Base-by-base conservation (phyloP, 129 eudicot species). In the Tanacetum coccineum region DNA sequence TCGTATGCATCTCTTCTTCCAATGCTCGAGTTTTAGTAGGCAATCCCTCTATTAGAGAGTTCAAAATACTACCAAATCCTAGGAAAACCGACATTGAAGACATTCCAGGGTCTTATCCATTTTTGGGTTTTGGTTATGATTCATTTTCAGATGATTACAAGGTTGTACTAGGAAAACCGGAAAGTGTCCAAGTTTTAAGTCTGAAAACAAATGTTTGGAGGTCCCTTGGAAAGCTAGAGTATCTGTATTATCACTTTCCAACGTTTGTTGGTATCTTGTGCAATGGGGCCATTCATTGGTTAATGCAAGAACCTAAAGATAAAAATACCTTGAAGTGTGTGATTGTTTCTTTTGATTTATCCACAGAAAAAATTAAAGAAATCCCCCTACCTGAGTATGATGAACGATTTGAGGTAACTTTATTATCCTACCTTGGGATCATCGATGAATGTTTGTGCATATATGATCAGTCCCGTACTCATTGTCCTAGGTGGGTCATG, bases 51-150 rank as follows among this genome's bases (percentile, higher is more conserved):
- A 64, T 40, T 64, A 45, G 54, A 45, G 57, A 65, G 56, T 55
- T 3, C 6, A 13, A 12, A 48, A 4, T 14, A 26, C 40, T 47
- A 12, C n/a, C 4, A 13, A 1, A 21, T 10, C 70, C 18, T n/a
- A n/a, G n/a, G n/a, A n/a, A n/a, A n/a, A n/a, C n/a, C 13, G 10
- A 36, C 42, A 6, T 36, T 36, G 42, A 36, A 36, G 20, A 2
- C n/a, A 3, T 0, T 15, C 14, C 3, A 6, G 5, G 2, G 3
- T 3, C 11, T 14, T 12, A 22, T 12, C 13, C 2, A n/a, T 18
- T 9, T 1, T 11, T 12, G 12, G 70, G 70, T 65, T 65, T 65
- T 47, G 70, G 70, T 14, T 65, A 65, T 65, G 70, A 65, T 25
- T 13, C 70, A 14, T 47, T 4, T 17, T 6, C 4, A 0, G 70